Evolutionary conservation across 1,284 basidiomycete genomes (phyloP).

Genomic region (Microbotryum silenes-acaulis): DNA sequence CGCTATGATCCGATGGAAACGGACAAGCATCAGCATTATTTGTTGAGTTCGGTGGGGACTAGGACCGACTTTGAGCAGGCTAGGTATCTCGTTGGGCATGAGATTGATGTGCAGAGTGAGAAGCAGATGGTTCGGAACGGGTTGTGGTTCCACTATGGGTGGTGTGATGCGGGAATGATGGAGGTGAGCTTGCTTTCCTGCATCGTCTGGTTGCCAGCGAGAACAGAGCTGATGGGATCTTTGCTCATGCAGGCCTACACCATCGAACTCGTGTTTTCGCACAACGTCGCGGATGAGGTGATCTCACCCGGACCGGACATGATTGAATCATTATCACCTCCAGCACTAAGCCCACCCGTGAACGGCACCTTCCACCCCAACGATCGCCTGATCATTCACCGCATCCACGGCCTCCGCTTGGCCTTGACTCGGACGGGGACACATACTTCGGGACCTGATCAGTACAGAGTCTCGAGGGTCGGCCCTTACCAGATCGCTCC

Average conservation of each 20-base stretch:
- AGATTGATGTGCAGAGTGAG: constrained; percentile 7
- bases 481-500: constrained; percentile 22
- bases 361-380: neutral
- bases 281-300: constrained; percentile 13
- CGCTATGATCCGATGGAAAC: constrained; percentile 20
- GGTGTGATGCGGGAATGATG: constrained; percentile 21
- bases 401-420: constrained; percentile 30
- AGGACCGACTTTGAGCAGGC: constrained; percentile 34
- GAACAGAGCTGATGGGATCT: neutral
- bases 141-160: constrained; percentile 23
- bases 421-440: constrained; percentile 15
- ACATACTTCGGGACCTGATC: constrained; percentile 8
- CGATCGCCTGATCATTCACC: constrained; percentile 19
- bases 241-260: constrained; percentile 18
- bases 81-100: constrained; percentile 19
- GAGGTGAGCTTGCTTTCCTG: constrained; percentile 25
- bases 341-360: neutral
- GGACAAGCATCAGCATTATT: constrained; percentile 9
- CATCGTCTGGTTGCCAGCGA: neutral
- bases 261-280: constrained; percentile 31
- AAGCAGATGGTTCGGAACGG: constrained; percentile 21
- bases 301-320: neutral
- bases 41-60: constrained; percentile 11
- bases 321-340: neutral
- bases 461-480: constrained; percentile 28